Evolutionary conservation across 1,284 basidiomycete species (phyloP).

Genomic region (Puccinia brachypodii): DNA sequence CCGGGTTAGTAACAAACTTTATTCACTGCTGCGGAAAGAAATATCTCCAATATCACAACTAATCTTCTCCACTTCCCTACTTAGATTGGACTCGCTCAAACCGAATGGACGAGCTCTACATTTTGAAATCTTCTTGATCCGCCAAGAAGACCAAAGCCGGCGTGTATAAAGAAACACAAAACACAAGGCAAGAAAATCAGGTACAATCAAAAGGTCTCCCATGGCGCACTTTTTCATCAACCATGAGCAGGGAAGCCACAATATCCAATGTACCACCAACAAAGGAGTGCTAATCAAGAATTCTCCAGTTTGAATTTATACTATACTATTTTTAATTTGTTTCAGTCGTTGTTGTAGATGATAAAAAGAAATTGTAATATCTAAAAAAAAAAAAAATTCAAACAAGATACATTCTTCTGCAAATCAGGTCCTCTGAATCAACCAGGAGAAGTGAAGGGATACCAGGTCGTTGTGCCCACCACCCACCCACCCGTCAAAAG

Average conservation of each 20-base stretch:
- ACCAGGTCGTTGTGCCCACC: too few species aligned
- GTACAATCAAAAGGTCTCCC: background rate
- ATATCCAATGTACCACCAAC: background rate
- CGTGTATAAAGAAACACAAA: background rate
- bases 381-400: too few species aligned
- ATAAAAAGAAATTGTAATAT: slow-evolving; percentile 9
- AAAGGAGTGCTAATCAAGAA: background rate
- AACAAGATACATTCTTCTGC: too few species aligned
- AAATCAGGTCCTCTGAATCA: too few species aligned
- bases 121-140: slow-evolving; percentile 8
- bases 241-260: background rate
- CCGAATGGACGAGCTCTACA: slow-evolving; percentile 49
- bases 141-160: background rate
- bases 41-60: background rate
- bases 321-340: background rate
- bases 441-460: too few species aligned
- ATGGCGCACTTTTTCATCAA: background rate
- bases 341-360: slow-evolving; percentile 15
- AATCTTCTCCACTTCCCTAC: background rate
- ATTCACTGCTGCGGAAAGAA: background rate
- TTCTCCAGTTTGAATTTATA: background rate
- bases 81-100: slow-evolving; percentile 46
- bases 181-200: background rate
- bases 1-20: slow-evolving; percentile 22
- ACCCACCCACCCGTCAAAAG: too few species aligned